Base-by-base conservation (phyloP, 2,329 filamentous ascomycete genomes). In the Cladophialophora bantiana region DNA sequence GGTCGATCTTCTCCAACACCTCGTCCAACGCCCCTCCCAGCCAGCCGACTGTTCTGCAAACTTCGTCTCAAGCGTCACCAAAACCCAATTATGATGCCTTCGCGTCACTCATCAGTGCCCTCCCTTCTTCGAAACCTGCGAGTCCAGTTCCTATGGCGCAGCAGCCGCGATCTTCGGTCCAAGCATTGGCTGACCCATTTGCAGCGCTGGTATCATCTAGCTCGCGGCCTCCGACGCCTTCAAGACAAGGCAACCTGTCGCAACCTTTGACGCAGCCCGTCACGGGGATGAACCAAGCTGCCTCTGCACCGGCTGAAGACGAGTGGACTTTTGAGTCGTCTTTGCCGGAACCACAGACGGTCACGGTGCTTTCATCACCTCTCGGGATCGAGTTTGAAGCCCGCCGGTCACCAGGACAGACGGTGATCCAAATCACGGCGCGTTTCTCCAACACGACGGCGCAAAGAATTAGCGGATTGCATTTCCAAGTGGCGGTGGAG, bases 301-400 rank as follows among this genome's bases (percentile, higher is more conserved):
- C 65, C 40, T 74, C 58, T 67, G 34, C 20, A 54, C 58, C 15
- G 36, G 55, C 38, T 20, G 94, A 97, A 59, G 94, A 98, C 70
- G 94, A 98, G 75, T 98, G 94, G 94, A 91, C 88, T 31, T 98
- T 98, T 77, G 88, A 92, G 2, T 98, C 94, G 0, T 90, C 94
- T 0, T 83, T 97, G 13, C 94, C 94, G 2, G 84, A 87, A 65
- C 85, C 87, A 59, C 87, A 92, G 71, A 86, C 87, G 56, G 81
- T 90, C 20, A 85, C 84, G 3, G 87, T 97, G 52, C 88, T 88
- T 74, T 89, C 91, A 74, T 89, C 88, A 1, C 84, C 82, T 52
- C 81, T 98, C 55, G 87, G 87, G 67, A 89, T 96, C 67, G 86
- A 91, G 45, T 89, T 97, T 77, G 82, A 89, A 45, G 89, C 92